A percentile compares a stretch with the other conserved stretches of the same genome.
These are phyloP conservation scores for Phytophthora citricola DNA, from an alignment of 352 stramenopile species.

Conservation along the genomic window DNA sequence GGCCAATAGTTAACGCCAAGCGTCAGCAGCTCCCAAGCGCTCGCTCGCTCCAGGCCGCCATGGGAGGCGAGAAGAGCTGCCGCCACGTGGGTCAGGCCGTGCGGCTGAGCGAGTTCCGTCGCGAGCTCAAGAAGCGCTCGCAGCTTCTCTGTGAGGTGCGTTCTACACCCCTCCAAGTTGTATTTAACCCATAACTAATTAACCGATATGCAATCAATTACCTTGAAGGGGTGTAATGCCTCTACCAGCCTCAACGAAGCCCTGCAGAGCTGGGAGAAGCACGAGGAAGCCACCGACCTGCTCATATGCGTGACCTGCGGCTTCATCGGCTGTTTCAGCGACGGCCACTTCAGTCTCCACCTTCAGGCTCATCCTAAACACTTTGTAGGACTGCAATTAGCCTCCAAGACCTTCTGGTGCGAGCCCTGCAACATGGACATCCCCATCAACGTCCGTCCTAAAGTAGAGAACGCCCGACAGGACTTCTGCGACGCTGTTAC, in stretches of 20 bases:
- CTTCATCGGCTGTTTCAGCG: slow-evolving; percentile 62
- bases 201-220: slow-evolving; percentile 4
- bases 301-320: slow-evolving; percentile 67
- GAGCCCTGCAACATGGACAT: slow-evolving; percentile 61
- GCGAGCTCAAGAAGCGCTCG: slow-evolving; percentile 55
- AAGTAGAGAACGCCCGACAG: slow-evolving; percentile 45
- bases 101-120: slow-evolving; percentile 54
- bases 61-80: slow-evolving; percentile 57
- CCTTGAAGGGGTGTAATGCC: slow-evolving; percentile 12
- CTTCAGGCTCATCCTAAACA: slow-evolving; percentile 63
- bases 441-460: slow-evolving; percentile 33
- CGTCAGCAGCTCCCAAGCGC: slow-evolving; percentile 5
- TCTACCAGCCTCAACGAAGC: background rate
- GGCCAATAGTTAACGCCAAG: slow-evolving; percentile 6
- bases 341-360: slow-evolving; percentile 62
- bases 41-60: slow-evolving; percentile 16
- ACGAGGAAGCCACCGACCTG: slow-evolving; percentile 44
- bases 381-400: slow-evolving; percentile 61
- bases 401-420: slow-evolving; percentile 63
- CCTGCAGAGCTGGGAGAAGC: slow-evolving; percentile 44
- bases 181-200: slow-evolving; percentile 9
- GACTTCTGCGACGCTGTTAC: slow-evolving; percentile 51
- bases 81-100: slow-evolving; percentile 66
- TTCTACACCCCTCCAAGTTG: background rate
- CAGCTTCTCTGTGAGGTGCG: slow-evolving; percentile 48